phyloP scores from a whole-genome alignment of 768 basidiomycete genomes.

The Mycena amicta region DNA sequence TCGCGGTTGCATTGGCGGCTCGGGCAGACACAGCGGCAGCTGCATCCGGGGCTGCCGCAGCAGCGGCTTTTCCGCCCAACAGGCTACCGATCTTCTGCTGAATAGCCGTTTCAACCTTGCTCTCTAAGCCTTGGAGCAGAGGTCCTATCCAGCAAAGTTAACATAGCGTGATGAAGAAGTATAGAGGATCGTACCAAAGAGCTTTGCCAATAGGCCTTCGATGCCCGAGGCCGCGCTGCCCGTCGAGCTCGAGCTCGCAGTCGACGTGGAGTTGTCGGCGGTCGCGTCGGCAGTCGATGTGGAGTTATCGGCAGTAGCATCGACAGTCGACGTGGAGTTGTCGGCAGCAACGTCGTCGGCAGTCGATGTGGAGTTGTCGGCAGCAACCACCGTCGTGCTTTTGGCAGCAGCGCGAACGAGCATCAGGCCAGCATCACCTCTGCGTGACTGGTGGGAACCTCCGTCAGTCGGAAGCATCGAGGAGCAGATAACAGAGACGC shows the following conservation, averaged over 20 bases:
- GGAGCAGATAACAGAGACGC: no score
- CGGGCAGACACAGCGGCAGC: neutral
- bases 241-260: no score
- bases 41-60: neutral
- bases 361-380: neutral
- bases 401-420: no score
- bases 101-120: neutral
- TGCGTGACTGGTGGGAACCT: no score
- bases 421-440: no score
- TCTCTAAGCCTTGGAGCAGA: neutral
- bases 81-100: neutral
- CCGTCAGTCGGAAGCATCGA: no score
- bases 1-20: neutral
- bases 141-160: neutral
- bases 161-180: neutral
- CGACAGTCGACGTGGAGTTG: neutral
- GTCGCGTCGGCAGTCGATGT: neutral
- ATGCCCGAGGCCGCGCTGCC: neutral
- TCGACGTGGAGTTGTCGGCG: neutral
- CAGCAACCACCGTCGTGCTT: neutral
- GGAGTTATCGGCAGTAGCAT: neutral
- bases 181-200: no score
- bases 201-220: neutral
- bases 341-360: no score
- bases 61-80: neutral